A percentile compares a stretch with the other conserved stretches of the same genome.
These are phyloP conservation scores for Calonectria ilicicola DNA, from an alignment of 2,329 filamentous ascomycete species.

Conservation along the genomic window DNA sequence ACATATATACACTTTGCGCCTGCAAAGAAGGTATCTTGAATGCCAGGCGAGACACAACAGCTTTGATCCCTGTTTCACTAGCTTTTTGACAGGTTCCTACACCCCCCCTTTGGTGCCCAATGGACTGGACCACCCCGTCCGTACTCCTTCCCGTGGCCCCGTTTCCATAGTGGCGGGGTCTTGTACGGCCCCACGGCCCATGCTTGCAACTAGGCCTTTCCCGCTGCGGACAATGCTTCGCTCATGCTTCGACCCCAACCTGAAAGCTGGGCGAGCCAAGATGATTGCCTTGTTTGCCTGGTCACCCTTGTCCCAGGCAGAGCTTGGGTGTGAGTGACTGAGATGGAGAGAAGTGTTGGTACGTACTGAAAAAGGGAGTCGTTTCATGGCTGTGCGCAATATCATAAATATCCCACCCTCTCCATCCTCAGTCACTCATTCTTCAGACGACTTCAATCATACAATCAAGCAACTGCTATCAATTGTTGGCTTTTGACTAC, in stretches of 20 bases:
- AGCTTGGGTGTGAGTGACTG: not conserved
- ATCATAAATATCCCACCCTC: conserved; percentile 15
- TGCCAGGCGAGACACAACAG: not conserved
- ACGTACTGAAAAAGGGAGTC: conserved; percentile 8
- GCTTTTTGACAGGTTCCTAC: not conserved
- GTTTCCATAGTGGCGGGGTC: not conserved
- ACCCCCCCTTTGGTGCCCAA: conserved; percentile 9
- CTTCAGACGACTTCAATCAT: not conserved
- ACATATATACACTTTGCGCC: not conserved
- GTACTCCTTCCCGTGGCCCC: not conserved
- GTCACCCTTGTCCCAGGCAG: not conserved
- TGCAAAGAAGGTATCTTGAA: not conserved
- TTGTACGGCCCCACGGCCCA: not conserved
- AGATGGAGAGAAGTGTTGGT: not conserved
- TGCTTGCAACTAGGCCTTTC: conserved; percentile 3
- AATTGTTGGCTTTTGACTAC: not conserved
- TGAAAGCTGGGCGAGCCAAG: not conserved
- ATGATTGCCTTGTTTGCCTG: conserved; percentile 12
- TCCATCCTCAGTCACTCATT: conserved; percentile 10
- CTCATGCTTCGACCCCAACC: not conserved
- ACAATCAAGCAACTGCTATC: not conserved
- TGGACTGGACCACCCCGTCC: not conserved
- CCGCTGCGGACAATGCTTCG: not conserved
- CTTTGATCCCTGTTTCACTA: conserved; percentile 1
- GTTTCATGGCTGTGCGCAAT: not conserved